Base-by-base conservation (phyloP, 148 eudicot genomes). In the Rhododendron mucronatum region DNA sequence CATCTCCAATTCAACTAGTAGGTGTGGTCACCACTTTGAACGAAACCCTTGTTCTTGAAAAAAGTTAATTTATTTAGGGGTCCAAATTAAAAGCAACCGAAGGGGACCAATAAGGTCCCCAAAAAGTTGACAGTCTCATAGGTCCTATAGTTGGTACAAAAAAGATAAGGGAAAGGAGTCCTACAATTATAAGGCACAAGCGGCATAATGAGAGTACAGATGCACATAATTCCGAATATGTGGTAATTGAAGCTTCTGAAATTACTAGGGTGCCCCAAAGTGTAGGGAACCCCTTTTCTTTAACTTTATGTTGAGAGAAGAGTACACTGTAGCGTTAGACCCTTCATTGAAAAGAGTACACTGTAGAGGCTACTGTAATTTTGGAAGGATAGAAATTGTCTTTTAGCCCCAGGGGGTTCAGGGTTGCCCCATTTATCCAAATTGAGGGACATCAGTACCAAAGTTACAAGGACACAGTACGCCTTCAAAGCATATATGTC, bases 391-490 rank as follows among this genome's bases (percentile, higher is more conserved):
- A 2, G 69, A 80, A 45, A 20, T 80, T 80, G 84, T 81, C 83
- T 86, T 80, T 80, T 86, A 28, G 83, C 78, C 33, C 37, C 39
- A 18, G 61, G 39, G 20, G 39, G 33, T 61, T 61, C 48, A 50
- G 57, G 45, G 73, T 71, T 69, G 44, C 88, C 80, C 79, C 41
- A 74, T 47, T 8, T 73, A 55, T 71, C 80, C 85, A 82, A 75
- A 82, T 39, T 57, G 41, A 75, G 76, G 82, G 85, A 86, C 88
- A 86, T 41, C 51, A 82, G 76, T 82, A 57, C 88, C 88, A 55
- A 44, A 75, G 71, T 63, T 28, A n/a, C 82, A 53, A 18, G 20
- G 63, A 26, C 57, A 35, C 84, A 81, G 44, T 65, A 39, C 39
- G 23, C 39, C 39, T 71, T 71, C 39, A 45, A 11, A 50, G 3